Percentiles rank a stretch among this genome's conserved stretches.
These are phyloP conservation scores for Cerrena zonata DNA, from an alignment of 1,284 basidiomycete species.

Conservation along the genomic window DNA sequence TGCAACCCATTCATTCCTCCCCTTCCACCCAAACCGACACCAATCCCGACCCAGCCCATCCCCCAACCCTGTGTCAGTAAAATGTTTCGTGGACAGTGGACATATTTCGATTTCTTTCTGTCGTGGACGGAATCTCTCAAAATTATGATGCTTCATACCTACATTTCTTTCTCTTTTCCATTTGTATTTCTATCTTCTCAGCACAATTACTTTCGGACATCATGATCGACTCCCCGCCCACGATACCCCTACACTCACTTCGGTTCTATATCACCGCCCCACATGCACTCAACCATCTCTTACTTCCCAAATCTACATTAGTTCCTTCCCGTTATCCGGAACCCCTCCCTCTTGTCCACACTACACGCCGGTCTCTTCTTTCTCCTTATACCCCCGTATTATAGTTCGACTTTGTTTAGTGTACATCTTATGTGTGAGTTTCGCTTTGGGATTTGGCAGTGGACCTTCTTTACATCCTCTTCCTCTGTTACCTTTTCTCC, in stretches of 20 bases:
- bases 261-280: neutral
- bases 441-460: neutral
- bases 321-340: neutral
- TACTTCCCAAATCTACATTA: neutral
- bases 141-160: neutral
- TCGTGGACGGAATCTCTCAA: neutral
- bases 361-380: neutral
- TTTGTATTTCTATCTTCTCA: neutral
- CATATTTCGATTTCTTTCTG: neutral
- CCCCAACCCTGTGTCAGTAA: too few relatives aligned
- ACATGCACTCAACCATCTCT: too few relatives aligned
- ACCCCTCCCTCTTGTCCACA: neutral
- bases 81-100: neutral
- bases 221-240: neutral
- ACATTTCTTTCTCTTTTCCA: too few relatives aligned
- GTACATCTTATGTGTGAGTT: neutral
- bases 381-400: neutral
- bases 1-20: neutral
- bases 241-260: neutral
- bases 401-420: neutral
- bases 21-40: neutral
- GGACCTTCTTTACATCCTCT: neutral
- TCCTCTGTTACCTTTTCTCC: neutral
- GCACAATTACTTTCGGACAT: neutral
- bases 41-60: neutral